Evolutionary conservation across 768 basidiomycete genomes (phyloP), one percentile per base, ranked within the genome.

Genomic region (Suillus hirtellus): DNA sequence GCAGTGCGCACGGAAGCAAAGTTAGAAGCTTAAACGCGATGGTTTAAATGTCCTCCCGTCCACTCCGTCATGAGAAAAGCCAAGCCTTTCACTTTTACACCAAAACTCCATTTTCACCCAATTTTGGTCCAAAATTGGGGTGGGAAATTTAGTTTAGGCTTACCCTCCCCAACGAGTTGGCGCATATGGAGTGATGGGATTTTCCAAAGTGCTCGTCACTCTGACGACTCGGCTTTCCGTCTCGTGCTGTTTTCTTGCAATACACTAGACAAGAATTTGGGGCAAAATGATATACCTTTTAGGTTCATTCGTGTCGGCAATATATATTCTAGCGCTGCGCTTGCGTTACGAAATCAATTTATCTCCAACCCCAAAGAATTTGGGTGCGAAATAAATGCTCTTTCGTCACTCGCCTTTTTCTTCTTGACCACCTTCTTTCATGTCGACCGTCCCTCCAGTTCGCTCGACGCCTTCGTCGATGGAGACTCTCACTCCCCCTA

Each of bases 311-410:
- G 7, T 24, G 47, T 44, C 19, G 4, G 31, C 31, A n/a, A 44
- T n/a, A 10, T 44, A 40, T 56, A 40, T 56, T 53, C 40, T 38
- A 17, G 55, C 38, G 38, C 38, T 31, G 40, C 56, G 56, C n/a
- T 35, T 14, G 54, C 11, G 27, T 58, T 58, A 58, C 40, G 40
- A 17, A 43, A 58, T 58, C 38, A 42, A 58, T 11, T 58, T 59
- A 54, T 12, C 44, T 37, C 34, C 59, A 64, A 65, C 75, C 74
- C 74, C 74, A 75, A 75, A 76, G 73, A 76, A 72, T 75, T 75
- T 73, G 50, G 50, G 35, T 66, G 27, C 37, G 24, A 75, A 76
- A 65, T 24, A 58, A 58, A 42, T 58, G 56, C 60, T 64, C 40
- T 24, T 38, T 24, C 21, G 46, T 58, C 21, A 56, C 9, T 11